These are phyloP conservation scores for Globisporangium perplexum DNA, from an alignment of 352 stramenopile genomes.

Conservation along the genomic window DNA sequence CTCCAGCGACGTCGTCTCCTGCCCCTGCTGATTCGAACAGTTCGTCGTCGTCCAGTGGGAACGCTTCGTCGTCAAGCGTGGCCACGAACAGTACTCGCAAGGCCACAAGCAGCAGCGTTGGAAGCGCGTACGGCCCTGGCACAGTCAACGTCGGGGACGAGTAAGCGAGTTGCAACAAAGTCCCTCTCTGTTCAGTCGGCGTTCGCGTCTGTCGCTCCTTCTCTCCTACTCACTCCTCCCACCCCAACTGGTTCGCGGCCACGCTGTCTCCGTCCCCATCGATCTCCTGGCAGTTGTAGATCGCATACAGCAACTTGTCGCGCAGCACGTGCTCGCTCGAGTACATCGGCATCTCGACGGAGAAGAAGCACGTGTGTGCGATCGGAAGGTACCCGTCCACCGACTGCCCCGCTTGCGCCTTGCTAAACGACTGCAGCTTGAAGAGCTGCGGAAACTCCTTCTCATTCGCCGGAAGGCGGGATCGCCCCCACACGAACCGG, in stretches of 20 bases:
- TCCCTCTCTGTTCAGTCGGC: neutral
- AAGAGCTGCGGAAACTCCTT: conserved; percentile 88
- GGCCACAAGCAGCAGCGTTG: neutral
- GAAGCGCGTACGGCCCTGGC: conserved; percentile 5
- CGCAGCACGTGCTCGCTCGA: conserved; percentile 68
- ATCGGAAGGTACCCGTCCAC: conserved; percentile 91
- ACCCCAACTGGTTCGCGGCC: conserved; percentile 73
- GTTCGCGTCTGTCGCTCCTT: neutral
- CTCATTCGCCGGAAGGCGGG: conserved; percentile 70
- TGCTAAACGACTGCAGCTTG: conserved; percentile 89
- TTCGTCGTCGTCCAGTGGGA: conserved; percentile 1
- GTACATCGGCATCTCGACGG: conserved; percentile 94
- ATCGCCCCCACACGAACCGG: conserved; percentile 91
- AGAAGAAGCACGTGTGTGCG: conserved; percentile 99
- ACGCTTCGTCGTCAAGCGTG: neutral
- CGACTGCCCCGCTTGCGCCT: conserved; percentile 26
- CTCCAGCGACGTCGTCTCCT: neutral
- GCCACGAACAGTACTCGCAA: neutral
- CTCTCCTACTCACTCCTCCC: conserved; percentile 48
- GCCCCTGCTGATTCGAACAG: neutral
- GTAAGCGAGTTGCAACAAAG: neutral
- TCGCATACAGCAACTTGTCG: conserved; percentile 87
- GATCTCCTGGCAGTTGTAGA: conserved; percentile 93
- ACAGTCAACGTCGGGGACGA: conserved; percentile 13
- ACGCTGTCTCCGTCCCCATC: conserved; percentile 83